Base-by-base conservation (phyloP, 371 early-diverging fungal genomes). In the Rhizomucor miehei region DNA sequence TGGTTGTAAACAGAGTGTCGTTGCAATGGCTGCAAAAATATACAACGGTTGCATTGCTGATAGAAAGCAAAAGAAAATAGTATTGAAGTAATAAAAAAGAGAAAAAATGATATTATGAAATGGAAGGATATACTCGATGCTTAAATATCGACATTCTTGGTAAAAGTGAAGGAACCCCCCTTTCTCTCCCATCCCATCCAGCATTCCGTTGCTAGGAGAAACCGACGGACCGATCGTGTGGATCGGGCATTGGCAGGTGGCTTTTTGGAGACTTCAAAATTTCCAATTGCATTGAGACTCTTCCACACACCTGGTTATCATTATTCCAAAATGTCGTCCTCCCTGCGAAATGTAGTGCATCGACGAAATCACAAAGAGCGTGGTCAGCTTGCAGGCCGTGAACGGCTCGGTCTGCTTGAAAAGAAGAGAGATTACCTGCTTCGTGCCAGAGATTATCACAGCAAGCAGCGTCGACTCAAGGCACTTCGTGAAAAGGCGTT, bases 391-490 rank as follows among this genome's bases (percentile, higher is more conserved):
- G 60, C 79, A 6, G 70, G 81, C 20, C 85, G 97, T 44, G 78
- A 80, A 56, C 80, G 69, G 59, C 77, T 81, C 23, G 98, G 97
- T 6, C 74, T 94, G 13, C 82, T 98, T 24, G 98, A 98, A 63
- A 98, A 97, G 82, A 89, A 97, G 66, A 98, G 97, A 73, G 98
- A 98, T 74, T 98, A 98, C 79, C 81, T 91, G 25, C 82, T 94
- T 44, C 94, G 98, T 79, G 96, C 98, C 25, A 79, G 75, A 63
- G 93, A 97, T 75, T 95, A 82, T 69, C 89, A 92, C 69, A 67
- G 66, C 36, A 97, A 98, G 69, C 86, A 95, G 71, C 80, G 87
- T 38, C 78, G 85, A 40, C 75, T 98, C 51, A 89, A 88, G 71
- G 82, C 85, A 17, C 78, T 98, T 71, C 76, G 85, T 43, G 86